phyloP scores from a whole-genome alignment of 1,284 basidiomycete species.

The Cerrena zonata region DNA sequence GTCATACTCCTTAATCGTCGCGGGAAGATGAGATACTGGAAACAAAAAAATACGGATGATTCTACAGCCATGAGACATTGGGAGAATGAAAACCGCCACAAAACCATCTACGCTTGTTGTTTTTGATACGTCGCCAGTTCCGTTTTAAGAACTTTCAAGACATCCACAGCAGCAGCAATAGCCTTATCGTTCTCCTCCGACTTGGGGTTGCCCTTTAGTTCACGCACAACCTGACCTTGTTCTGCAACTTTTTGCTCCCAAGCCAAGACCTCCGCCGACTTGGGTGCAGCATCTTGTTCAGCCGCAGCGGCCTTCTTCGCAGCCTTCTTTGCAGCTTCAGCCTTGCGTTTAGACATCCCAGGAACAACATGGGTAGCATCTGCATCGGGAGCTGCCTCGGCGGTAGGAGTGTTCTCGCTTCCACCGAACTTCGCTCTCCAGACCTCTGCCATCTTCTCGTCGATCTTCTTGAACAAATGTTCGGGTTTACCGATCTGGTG shows the following conservation, averaged over 20 bases:
- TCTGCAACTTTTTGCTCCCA: slow-evolving; percentile 67
- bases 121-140: slow-evolving; percentile 48
- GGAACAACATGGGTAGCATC: slow-evolving; percentile 37
- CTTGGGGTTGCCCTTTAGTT: slow-evolving; percentile 63
- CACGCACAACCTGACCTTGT: slow-evolving; percentile 69
- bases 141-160: slow-evolving; percentile 53
- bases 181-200: slow-evolving; percentile 51
- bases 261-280: slow-evolving; percentile 57
- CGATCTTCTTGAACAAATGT: slow-evolving; percentile 91
- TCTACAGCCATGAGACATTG: too few relatives aligned
- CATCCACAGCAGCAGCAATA: slow-evolving; percentile 41
- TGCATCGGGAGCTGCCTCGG: slow-evolving; percentile 29
- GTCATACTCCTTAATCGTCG: too few relatives aligned
- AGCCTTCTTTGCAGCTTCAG: slow-evolving; percentile 34
- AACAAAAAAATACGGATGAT: too few relatives aligned
- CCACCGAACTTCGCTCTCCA: slow-evolving; percentile 76
- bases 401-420: slow-evolving; percentile 29
- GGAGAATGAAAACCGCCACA: too few relatives aligned
- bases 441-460: slow-evolving; percentile 81
- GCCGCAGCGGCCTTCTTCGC: slow-evolving; percentile 20
- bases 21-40: too few relatives aligned
- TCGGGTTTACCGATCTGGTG: slow-evolving; percentile 83
- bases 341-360: slow-evolving; percentile 51
- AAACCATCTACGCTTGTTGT: slow-evolving; percentile 4
- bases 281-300: slow-evolving; percentile 47